Percentiles rank a stretch among this genome's conserved stretches.
These are phyloP conservation scores for Oxyria digyna DNA, from an alignment of 148 eudicot species.

Conservation along the genomic window DNA sequence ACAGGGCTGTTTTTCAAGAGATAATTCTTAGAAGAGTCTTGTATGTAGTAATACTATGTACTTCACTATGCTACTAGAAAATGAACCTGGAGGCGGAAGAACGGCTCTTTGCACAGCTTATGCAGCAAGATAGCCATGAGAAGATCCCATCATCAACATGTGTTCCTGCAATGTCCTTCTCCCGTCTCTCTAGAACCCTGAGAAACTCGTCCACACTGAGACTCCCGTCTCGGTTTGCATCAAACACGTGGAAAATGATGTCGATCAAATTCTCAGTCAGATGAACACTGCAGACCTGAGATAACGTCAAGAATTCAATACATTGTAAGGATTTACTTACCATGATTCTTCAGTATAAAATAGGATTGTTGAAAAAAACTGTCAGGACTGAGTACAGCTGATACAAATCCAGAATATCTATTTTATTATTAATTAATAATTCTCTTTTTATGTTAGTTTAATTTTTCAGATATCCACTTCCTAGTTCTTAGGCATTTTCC, in stretches of 20 bases:
- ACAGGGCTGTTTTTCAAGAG: not conserved
- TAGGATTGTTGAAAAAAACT: too few species aligned
- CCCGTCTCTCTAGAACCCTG: conserved; percentile 5
- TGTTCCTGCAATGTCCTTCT: conserved; percentile 9
- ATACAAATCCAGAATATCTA: too few species aligned
- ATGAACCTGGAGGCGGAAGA: conserved; percentile 4
- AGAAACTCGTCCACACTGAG: conserved; percentile 7
- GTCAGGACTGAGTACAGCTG: too few species aligned
- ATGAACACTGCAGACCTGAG: conserved; percentile 6
- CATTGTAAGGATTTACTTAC: not conserved
- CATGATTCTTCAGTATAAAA: not conserved
- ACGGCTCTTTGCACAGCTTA: not conserved
- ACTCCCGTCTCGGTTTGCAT: not conserved
- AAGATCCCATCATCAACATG: conserved; percentile 4
- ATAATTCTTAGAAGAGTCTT: not conserved
- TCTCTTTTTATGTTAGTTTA: too few species aligned
- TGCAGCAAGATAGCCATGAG: conserved; percentile 7
- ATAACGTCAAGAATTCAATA: not conserved
- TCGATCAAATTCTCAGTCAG: not conserved
- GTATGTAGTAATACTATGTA: not conserved
- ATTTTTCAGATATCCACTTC: too few species aligned
- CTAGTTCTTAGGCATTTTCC: too few species aligned
- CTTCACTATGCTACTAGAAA: not conserved
- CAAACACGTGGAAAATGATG: conserved; percentile 7
- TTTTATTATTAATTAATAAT: too few species aligned